A percentile compares a stretch with the other conserved stretches of the same genome.
Conservation (phyloP, 2,329 filamentous ascomycete genomes). For the Zalaria obscura region DNA sequence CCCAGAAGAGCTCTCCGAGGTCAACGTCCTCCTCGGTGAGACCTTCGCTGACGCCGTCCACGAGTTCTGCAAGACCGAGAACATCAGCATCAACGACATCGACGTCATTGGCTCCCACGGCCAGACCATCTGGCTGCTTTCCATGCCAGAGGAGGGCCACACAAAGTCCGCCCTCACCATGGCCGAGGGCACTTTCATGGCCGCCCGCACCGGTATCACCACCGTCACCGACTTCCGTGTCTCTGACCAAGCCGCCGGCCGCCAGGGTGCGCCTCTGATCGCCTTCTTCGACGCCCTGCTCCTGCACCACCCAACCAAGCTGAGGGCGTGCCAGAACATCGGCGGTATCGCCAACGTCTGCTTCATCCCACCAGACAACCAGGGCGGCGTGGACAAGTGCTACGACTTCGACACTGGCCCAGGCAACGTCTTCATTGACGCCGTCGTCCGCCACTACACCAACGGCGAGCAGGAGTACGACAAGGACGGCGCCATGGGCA, state of each 20-base stretch:
- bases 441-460: slow-evolving; percentile 15
- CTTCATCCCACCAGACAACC: slow-evolving; percentile 39
- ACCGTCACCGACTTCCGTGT: slow-evolving; percentile 45
- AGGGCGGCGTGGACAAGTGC: slow-evolving; percentile 14
- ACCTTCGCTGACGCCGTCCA: slow-evolving; percentile 39
- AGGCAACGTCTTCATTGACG: slow-evolving; percentile 20
- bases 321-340: slow-evolving; percentile 47
- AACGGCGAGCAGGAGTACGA: slow-evolving; percentile 18
- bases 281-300: slow-evolving; percentile 44
- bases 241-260: slow-evolving; percentile 40
- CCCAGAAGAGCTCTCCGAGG: slow-evolving; percentile 38
- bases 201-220: slow-evolving; percentile 41
- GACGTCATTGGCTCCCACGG: slow-evolving; percentile 44
- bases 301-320: slow-evolving; percentile 41
- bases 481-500: slow-evolving; percentile 16
- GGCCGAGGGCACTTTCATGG: slow-evolving; percentile 43
- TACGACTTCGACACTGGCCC: slow-evolving; percentile 20
- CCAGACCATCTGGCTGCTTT: slow-evolving; percentile 43
- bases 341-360: slow-evolving; percentile 47
- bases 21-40: slow-evolving; percentile 44
- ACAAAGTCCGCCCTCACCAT: slow-evolving; percentile 38
- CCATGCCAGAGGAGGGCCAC: slow-evolving; percentile 35
- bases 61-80: slow-evolving; percentile 32
- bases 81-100: slow-evolving; percentile 30
- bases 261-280: slow-evolving; percentile 41